Evolutionary conservation across 768 basidiomycete species (phyloP).

Genomic region (Naganishia kalamii): DNA sequence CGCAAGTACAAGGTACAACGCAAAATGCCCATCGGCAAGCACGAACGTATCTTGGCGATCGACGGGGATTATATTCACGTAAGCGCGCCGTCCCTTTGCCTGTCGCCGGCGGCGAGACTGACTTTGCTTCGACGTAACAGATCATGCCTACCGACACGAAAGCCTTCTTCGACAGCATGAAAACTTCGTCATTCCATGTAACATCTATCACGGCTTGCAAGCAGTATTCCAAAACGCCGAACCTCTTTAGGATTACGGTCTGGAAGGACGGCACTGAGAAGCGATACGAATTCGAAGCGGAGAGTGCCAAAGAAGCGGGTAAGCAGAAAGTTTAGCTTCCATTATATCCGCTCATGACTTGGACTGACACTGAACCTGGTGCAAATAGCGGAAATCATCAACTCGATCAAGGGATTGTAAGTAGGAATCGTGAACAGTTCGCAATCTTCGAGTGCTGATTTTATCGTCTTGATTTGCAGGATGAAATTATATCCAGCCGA

Average conservation of each 20-base stretch:
- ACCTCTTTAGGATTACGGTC: conserved; percentile 75
- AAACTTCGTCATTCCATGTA: conserved; percentile 88
- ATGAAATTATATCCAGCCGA: conserved; percentile 22
- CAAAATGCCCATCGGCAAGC: conserved; percentile 86
- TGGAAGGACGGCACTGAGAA: conserved; percentile 65
- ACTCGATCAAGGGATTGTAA: conserved; percentile 9
- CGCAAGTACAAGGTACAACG: conserved; percentile 91
- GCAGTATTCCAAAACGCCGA: conserved; percentile 68
- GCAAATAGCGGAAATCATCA: conserved; percentile 18
- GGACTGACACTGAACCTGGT: not conserved
- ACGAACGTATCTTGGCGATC: conserved; percentile 84
- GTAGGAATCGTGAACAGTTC: not conserved
- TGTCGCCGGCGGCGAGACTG: conserved; percentile 16
- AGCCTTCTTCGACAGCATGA: conserved; percentile 77
- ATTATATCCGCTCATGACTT: not conserved
- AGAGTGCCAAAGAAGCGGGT: conserved; percentile 73
- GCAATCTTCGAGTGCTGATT: not conserved
- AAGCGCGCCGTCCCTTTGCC: conserved; percentile 7
- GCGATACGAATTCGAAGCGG: conserved; percentile 95
- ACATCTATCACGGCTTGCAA: conserved; percentile 77
- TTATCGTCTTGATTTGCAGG: not conserved
- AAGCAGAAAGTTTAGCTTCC: conserved; percentile 38
- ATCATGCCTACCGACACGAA: conserved; percentile 81
- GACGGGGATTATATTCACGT: conserved; percentile 93
- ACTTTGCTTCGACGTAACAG: conserved; percentile 49